Evolutionary conservation across 495 filamentous ascomycete species (phyloP).

Genomic region (Daldinia grandis): DNA sequence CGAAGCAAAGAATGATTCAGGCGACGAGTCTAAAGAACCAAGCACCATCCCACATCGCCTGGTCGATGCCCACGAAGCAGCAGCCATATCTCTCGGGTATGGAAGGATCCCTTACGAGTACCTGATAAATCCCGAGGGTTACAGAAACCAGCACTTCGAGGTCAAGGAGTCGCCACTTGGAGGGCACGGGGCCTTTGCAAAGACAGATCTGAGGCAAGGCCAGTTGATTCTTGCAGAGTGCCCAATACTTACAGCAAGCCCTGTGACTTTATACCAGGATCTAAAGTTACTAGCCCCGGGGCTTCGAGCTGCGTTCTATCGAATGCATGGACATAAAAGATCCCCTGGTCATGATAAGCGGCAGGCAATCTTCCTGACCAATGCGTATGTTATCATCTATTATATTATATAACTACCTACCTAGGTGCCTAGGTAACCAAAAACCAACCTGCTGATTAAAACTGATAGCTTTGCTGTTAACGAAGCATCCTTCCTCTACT

Average conservation of each 20-base stretch:
- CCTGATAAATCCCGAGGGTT: conserved; percentile 16
- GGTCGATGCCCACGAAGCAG: background rate
- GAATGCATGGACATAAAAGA: conserved; percentile 29
- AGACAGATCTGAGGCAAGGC: conserved; percentile 30
- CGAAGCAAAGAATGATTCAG: background rate
- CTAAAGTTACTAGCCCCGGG: conserved; percentile 28
- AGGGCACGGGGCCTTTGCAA: conserved; percentile 47
- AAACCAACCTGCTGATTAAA: background rate
- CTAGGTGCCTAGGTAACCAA: too few relatives aligned
- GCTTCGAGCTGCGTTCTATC: conserved; percentile 10
- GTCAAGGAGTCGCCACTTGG: conserved; percentile 38
- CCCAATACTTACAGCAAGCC: conserved; percentile 33
- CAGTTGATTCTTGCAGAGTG: conserved; percentile 44
- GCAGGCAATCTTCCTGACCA: conserved; percentile 34
- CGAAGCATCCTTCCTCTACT: conserved; percentile 37
- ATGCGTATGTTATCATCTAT: conserved; percentile 42
- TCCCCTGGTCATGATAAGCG: background rate
- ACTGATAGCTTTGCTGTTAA: conserved; percentile 11
- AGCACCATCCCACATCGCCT: background rate
- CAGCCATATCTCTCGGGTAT: background rate
- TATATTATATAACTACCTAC: background rate
- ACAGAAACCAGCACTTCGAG: conserved; percentile 34
- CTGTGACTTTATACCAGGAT: conserved; percentile 19
- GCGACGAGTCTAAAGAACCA: background rate
- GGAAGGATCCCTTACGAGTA: conserved; percentile 23